Conservation (phyloP, 75 land plant genomes). For the Isoetes taiwanensis region DNA sequence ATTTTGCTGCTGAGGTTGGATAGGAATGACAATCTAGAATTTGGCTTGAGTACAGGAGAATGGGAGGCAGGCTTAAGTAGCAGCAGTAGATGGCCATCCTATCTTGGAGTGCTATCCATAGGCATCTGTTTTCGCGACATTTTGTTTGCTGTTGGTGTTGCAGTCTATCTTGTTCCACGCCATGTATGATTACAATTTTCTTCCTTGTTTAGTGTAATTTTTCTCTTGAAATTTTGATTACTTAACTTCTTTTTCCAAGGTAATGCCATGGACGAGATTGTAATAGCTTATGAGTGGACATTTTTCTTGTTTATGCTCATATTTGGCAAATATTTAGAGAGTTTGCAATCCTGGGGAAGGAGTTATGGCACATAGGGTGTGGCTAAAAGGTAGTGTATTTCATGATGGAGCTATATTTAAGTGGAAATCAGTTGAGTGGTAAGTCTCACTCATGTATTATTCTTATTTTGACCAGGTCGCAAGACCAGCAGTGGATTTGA, state of each 20-base stretch:
- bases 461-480: too few relatives aligned
- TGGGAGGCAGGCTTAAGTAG: constrained; percentile 8
- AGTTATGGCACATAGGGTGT: background rate
- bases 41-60: constrained; percentile 24
- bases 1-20: background rate
- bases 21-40: background rate
- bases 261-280: constrained; percentile 94
- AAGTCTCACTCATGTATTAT: too few relatives aligned
- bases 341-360: constrained; percentile 55
- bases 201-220: background rate
- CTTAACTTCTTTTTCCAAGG: too few relatives aligned
- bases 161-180: constrained; percentile 52
- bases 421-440: background rate
- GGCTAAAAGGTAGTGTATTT: constrained; percentile 9
- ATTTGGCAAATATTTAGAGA: constrained; percentile 52
- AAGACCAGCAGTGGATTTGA: too few relatives aligned
- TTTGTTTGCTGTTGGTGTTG: constrained; percentile 37
- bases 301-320: constrained; percentile 47
- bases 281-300: constrained; percentile 81
- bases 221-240: background rate
- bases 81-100: constrained; percentile 37
- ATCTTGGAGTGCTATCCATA: constrained; percentile 52
- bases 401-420: background rate
- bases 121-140: constrained; percentile 41
- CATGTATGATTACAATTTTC: constrained; percentile 23